Evolutionary conservation across 2,329 filamentous ascomycete genomes (phyloP), one percentile per base, ranked within the genome.

Genomic region (Ilyonectria destructans): DNA sequence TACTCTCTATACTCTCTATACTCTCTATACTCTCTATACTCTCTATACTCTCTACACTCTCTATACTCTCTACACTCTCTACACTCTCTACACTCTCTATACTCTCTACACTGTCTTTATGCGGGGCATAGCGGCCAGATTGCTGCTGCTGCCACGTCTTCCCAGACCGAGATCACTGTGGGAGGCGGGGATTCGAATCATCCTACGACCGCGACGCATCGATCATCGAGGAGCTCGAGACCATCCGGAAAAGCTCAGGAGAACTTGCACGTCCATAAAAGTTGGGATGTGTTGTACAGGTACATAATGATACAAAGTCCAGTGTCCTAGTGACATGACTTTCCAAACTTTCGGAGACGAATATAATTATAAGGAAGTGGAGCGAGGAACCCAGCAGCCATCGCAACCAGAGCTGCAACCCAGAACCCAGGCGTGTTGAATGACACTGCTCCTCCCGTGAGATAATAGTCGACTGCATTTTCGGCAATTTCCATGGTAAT

Each of bases 401-500:
- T 80, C 0, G 84, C 83, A 37, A 86, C 51, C 49, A 78, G 59
- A 37, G 87, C 87, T 2, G 87, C 86, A 1, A 76, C 67, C 87
- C 88, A 90, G 63, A 89, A 89, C 1, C 75, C 68, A 1, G 85
- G 83, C 29, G 84, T 82, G 1, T 82, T 79, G 12, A 89, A 74
- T 0, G 80, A 77, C 1, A 89, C 83, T 2, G 82, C 73, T 0
- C 87, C 88, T 0, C 87, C 86, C 0, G 87, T 89, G 0, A 89
- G 77, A 64, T 86, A 83, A 65, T 86, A 89, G 67, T 90, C 88
- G 4, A 89, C 87, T 0, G 79, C 67, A 68, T 89, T 89, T 71
- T 89, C 84, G 0, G 84, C 86, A 3, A 81, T 68, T 73, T 89
- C 87, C 87, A 90, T 90, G 0, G 87, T 86, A 2, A 88, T 10